These are phyloP conservation scores for Ustilago shanxiensis DNA, from an alignment of 1,284 basidiomycete species.

Conservation along the genomic window DNA sequence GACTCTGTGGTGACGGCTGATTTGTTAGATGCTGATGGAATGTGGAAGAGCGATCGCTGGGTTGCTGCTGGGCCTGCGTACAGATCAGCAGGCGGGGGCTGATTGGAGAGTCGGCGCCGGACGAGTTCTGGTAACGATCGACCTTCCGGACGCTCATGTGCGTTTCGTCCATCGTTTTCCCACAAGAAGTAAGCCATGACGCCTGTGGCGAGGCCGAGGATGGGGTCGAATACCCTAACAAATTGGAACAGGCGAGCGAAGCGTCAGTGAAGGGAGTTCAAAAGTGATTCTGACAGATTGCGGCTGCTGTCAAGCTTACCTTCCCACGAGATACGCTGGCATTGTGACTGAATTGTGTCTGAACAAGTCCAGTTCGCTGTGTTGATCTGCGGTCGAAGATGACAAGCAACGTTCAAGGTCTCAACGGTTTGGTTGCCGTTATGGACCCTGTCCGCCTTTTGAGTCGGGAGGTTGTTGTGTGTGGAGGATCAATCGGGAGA, in stretches of 20 bases:
- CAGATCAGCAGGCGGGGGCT: slow-evolving; percentile 27
- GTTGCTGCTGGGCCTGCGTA: slow-evolving; percentile 35
- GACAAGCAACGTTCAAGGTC: neutral
- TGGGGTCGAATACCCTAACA: slow-evolving; percentile 52
- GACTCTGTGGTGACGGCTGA: neutral
- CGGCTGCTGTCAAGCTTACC: slow-evolving; percentile 17
- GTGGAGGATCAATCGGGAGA: slow-evolving; percentile 4
- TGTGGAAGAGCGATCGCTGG: slow-evolving; percentile 39
- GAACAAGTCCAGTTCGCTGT: neutral
- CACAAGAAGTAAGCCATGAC: slow-evolving; percentile 66
- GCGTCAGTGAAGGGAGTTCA: neutral
- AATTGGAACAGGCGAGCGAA: neutral
- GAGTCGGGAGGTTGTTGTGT: neutral
- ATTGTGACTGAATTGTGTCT: slow-evolving; percentile 10
- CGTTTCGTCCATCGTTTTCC: slow-evolving; percentile 65
- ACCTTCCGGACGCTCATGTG: slow-evolving; percentile 52
- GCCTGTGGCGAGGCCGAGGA: slow-evolving; percentile 64
- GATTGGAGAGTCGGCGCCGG: slow-evolving; percentile 31
- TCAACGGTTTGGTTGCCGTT: neutral
- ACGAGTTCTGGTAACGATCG: slow-evolving; percentile 56
- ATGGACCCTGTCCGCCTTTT: slow-evolving; percentile 1
- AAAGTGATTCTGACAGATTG: neutral
- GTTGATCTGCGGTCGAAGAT: neutral
- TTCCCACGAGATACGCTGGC: slow-evolving; percentile 44
- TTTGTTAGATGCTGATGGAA: slow-evolving; percentile 33